Conservation (phyloP, 371 early-diverging fungal species). For the Nosema muscidifuracis region DNA sequence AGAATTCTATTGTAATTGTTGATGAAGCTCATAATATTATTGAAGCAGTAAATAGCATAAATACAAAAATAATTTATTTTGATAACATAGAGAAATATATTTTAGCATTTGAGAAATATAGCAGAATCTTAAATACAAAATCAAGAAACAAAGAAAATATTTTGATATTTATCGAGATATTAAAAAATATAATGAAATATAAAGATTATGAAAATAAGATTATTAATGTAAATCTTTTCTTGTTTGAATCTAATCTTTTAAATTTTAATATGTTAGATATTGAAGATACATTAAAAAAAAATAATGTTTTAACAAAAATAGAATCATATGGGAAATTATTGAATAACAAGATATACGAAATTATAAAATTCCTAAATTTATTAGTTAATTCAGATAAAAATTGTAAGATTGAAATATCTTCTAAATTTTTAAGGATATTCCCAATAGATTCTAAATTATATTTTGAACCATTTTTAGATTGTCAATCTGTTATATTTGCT, state of each 20-base stretch:
- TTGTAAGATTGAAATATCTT: slow-evolving; percentile 39
- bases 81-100: slow-evolving; percentile 13
- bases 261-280: slow-evolving; percentile 57
- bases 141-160: slow-evolving; percentile 16
- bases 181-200: slow-evolving; percentile 18
- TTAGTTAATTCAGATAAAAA: slow-evolving; percentile 50
- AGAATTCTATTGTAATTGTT: slow-evolving; percentile 57
- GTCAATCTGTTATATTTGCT: slow-evolving; percentile 74
- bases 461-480: slow-evolving; percentile 73
- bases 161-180: slow-evolving; percentile 26
- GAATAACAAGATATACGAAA: slow-evolving; percentile 12
- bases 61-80: slow-evolving; percentile 43
- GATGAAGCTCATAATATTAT: slow-evolving; percentile 64
- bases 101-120: slow-evolving; percentile 13
- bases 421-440: slow-evolving; percentile 63
- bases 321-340: slow-evolving; percentile 35
- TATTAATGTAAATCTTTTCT: slow-evolving; percentile 46
- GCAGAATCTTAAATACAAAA: slow-evolving; percentile 10
- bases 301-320: slow-evolving; percentile 20
- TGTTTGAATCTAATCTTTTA: slow-evolving; percentile 45
- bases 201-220: slow-evolving; percentile 11
- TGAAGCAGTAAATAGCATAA: slow-evolving; percentile 55
- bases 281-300: slow-evolving; percentile 41
- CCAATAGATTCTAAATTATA: slow-evolving; percentile 74
- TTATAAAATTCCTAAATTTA: slow-evolving; percentile 51